Conservation (phyloP, 257 asterid species). For the Petunia axillaris region DNA sequence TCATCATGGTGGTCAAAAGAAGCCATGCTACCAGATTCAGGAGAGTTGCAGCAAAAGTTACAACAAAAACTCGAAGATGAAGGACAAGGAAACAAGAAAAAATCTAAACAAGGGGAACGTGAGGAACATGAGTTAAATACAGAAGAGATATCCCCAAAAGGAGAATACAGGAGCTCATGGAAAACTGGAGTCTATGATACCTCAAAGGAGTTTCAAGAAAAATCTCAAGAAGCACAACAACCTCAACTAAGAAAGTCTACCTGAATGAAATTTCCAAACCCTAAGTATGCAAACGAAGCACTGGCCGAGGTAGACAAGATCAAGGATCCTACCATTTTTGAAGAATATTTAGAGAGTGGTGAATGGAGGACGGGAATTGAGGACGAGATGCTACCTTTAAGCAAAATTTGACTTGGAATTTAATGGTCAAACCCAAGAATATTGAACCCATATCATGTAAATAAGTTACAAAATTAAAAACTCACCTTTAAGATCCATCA, state of each 20-base stretch:
- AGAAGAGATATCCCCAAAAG: neutral
- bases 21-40: neutral
- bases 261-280: neutral
- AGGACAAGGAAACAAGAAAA: neutral
- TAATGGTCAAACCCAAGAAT: too few species aligned
- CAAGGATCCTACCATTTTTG: neutral
- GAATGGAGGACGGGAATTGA: too few species aligned
- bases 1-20: too few species aligned
- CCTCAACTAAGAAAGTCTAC: neutral
- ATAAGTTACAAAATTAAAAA: too few species aligned
- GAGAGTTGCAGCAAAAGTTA: neutral
- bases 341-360: neutral
- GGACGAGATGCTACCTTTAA: too few species aligned
- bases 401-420: too few species aligned
- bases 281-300: neutral
- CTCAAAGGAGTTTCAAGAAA: neutral
- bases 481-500: too few species aligned
- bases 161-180: neutral
- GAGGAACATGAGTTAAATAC: neutral
- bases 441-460: too few species aligned
- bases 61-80: neutral
- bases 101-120: neutral
- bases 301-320: neutral
- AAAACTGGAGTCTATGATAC: neutral
- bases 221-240: neutral